phyloP scores from a whole-genome alignment of 2,329 filamentous ascomycete genomes.

The Colletotrichum higginsianum region DNA sequence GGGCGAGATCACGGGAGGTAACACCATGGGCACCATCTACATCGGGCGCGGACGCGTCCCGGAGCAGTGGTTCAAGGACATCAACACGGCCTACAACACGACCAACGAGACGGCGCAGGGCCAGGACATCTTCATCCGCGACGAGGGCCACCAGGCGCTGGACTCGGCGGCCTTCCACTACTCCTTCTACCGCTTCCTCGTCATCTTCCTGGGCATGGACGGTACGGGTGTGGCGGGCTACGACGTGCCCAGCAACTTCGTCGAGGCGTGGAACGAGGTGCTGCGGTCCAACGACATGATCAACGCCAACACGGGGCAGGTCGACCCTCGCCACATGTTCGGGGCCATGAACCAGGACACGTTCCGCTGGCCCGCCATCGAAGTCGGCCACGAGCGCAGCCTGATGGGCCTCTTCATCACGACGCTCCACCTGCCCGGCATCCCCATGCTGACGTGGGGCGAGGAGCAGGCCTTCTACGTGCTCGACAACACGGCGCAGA shows the following conservation, averaged over 20 bases:
- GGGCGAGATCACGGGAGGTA: slow-evolving; percentile 76
- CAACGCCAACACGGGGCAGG: slow-evolving; percentile 72
- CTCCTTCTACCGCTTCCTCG: slow-evolving; percentile 49
- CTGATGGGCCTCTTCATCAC: slow-evolving; percentile 72
- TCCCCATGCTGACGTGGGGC: slow-evolving; percentile 73
- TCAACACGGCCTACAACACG: slow-evolving; percentile 43
- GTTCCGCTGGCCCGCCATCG: slow-evolving; percentile 74
- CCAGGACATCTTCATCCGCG: slow-evolving; percentile 65
- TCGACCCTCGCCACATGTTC: slow-evolving; percentile 76
- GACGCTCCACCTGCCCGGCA: slow-evolving; percentile 73
- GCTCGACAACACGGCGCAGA: slow-evolving; percentile 74
- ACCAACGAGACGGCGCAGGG: slow-evolving; percentile 38
- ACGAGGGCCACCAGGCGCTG: slow-evolving; percentile 65
- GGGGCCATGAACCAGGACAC: slow-evolving; percentile 77
- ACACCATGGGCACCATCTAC: slow-evolving; percentile 72
- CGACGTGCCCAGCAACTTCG: slow-evolving; percentile 54
- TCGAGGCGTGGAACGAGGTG: slow-evolving; percentile 69
- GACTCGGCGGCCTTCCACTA: slow-evolving; percentile 62
- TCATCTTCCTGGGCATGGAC: slow-evolving; percentile 52
- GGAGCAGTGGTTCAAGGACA: slow-evolving; percentile 44
- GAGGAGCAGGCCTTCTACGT: slow-evolving; percentile 78
- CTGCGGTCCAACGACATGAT: slow-evolving; percentile 71
- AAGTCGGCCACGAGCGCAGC: slow-evolving; percentile 69
- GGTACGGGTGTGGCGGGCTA: slow-evolving; percentile 51
- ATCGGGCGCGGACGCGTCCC: slow-evolving; percentile 71